Percentiles rank a stretch among this genome's conserved stretches.
phyloP scores from a whole-genome alignment of 495 filamentous ascomycete genomes.

The Hyaloscypha variabilis region DNA sequence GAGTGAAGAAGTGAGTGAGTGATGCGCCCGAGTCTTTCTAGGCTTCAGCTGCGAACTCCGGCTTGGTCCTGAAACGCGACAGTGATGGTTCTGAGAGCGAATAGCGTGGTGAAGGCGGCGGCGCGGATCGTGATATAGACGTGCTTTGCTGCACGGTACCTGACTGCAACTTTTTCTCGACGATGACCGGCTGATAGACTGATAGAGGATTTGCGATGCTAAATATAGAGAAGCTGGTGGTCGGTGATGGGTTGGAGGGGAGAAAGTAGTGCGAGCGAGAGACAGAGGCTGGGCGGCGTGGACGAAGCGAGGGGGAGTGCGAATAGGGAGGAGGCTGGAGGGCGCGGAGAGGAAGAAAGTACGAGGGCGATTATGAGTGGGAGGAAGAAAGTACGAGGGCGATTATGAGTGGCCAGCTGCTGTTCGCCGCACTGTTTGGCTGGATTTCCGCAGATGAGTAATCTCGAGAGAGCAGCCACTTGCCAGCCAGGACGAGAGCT shows the following conservation, averaged over 20 bases:
- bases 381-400: neutral
- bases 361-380: neutral
- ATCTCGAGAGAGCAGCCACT: neutral
- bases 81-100: conserved; percentile 20
- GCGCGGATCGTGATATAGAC: conserved; percentile 27
- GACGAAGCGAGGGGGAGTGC: neutral
- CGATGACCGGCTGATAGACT: conserved; percentile 26
- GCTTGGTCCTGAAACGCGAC: conserved; percentile 23
- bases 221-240: conserved; percentile 49
- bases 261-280: conserved; percentile 26
- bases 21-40: conserved; percentile 16
- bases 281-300: conserved; percentile 18
- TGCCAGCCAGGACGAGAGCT: neutral
- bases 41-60: neutral
- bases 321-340: neutral
- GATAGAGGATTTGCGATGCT: conserved; percentile 40
- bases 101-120: neutral
- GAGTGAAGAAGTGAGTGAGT: neutral
- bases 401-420: neutral
- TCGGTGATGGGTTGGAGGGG: conserved; percentile 30
- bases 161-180: conserved; percentile 21
- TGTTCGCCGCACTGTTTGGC: no score
- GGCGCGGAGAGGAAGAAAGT: neutral
- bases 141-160: conserved; percentile 17
- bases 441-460: neutral